Conservation (phyloP, 1,139 yeast genomes). For the Taphrina wiesneri region DNA sequence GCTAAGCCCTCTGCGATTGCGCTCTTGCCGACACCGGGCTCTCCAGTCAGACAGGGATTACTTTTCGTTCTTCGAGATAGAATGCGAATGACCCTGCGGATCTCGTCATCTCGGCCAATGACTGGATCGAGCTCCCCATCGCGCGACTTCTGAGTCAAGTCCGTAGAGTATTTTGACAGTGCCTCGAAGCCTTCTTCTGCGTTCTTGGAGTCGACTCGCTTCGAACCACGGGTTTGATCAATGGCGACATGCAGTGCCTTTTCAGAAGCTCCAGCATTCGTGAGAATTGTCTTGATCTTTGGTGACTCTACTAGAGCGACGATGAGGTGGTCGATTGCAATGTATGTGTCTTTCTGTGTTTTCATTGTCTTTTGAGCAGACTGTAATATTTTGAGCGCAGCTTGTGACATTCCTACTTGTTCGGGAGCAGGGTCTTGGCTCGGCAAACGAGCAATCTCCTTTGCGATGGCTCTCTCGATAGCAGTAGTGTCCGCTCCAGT, state of each 20-base stretch:
- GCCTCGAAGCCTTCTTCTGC: slow-evolving; percentile 89
- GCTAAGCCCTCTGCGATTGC: slow-evolving; percentile 98
- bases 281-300: slow-evolving; percentile 68
- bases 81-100: slow-evolving; percentile 89
- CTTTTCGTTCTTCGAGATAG: slow-evolving; percentile 94
- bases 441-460: slow-evolving; percentile 78
- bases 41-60: slow-evolving; percentile 95
- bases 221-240: slow-evolving; percentile 82
- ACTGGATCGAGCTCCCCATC: slow-evolving; percentile 97
- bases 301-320: slow-evolving; percentile 81
- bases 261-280: slow-evolving; percentile 66
- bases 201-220: slow-evolving; percentile 86
- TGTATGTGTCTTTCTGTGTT: slow-evolving; percentile 84
- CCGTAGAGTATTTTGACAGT: slow-evolving; percentile 83
- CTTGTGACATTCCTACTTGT: slow-evolving; percentile 67
- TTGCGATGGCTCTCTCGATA: slow-evolving; percentile 77
- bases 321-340: slow-evolving; percentile 92
- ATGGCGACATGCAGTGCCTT: slow-evolving; percentile 79
- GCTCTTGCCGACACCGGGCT: slow-evolving; percentile 99
- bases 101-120: slow-evolving; percentile 98
- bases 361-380: slow-evolving; percentile 72
- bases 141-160: slow-evolving; percentile 88
- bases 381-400: slow-evolving; percentile 67
- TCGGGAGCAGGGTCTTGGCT: slow-evolving; percentile 85
- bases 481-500: slow-evolving; percentile 85